A percentile compares a stretch with the other conserved stretches of the same genome.
phyloP scores from a whole-genome alignment of 768 basidiomycete genomes.

The Sarcodon aspratus region DNA sequence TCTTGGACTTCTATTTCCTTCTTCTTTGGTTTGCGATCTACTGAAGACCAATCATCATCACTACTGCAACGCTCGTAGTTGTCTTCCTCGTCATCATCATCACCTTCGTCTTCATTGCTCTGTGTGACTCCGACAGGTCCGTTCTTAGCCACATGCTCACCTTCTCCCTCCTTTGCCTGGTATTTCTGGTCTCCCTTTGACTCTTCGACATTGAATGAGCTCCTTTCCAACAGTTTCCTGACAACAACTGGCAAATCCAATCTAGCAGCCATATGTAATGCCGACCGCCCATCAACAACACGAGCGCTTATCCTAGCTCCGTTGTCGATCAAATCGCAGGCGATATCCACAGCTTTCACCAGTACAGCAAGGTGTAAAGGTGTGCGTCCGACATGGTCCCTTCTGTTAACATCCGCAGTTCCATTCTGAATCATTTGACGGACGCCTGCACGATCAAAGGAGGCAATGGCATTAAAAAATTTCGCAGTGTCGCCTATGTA shows the following conservation, averaged over 20 bases:
- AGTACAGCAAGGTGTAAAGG: slow-evolving; percentile 46
- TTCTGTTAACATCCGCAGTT: slow-evolving; percentile 34
- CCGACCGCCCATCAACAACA: slow-evolving; percentile 42
- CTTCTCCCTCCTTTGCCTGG: slow-evolving; percentile 1
- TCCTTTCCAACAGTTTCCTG: slow-evolving; percentile 39
- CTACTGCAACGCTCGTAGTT: slow-evolving; percentile 10
- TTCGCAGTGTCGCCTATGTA: slow-evolving; percentile 43
- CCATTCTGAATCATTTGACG: slow-evolving; percentile 24
- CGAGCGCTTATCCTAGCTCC: slow-evolving; percentile 44
- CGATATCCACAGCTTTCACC: slow-evolving; percentile 31
- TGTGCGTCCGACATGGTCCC: slow-evolving; percentile 54
- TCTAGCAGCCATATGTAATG: slow-evolving; percentile 47
- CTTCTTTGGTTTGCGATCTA: slow-evolving; percentile 22
- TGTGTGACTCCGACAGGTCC: slow-evolving; percentile 4
- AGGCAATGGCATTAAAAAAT: slow-evolving; percentile 45
- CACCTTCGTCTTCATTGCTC: slow-evolving; percentile 6
- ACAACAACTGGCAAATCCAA: slow-evolving; percentile 29
- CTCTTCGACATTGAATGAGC: slow-evolving; percentile 20
- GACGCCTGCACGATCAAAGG: slow-evolving; percentile 29
- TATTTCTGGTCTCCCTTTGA: slow-evolving; percentile 11
- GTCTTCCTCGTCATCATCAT: slow-evolving; percentile 2
- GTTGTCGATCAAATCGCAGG: slow-evolving; percentile 38
- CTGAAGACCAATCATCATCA: slow-evolving; percentile 13
- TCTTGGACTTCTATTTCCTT: slow-evolving; percentile 6
- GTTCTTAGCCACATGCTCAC: slow-evolving; percentile 8